A percentile compares a stretch with the other conserved stretches of the same genome.
These are phyloP conservation scores for Lyophyllum atratum DNA, from an alignment of 768 basidiomycete genomes.

Conservation along the genomic window DNA sequence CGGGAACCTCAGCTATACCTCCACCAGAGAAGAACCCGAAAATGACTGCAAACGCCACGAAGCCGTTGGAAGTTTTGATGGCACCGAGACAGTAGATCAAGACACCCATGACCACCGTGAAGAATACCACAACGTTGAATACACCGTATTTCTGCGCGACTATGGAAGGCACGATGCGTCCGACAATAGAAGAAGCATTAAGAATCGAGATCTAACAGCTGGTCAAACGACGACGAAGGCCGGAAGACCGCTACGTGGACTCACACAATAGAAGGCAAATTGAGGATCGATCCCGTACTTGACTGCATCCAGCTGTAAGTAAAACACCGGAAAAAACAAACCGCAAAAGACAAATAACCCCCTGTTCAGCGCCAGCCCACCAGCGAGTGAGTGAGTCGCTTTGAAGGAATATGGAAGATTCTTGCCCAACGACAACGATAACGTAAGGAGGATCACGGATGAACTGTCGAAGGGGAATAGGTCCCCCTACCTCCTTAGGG, in stretches of 20 bases:
- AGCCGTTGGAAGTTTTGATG: constrained; percentile 31
- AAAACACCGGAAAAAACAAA: constrained; percentile 50
- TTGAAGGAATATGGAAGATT: not conserved
- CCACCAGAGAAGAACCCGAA: constrained; percentile 52
- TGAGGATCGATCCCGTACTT: constrained; percentile 38
- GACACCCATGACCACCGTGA: constrained; percentile 32
- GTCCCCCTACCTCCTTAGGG: constrained; percentile 22
- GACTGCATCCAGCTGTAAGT: constrained; percentile 50
- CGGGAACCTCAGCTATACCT: constrained; percentile 16
- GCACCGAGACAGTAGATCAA: constrained; percentile 45
- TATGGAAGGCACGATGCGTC: constrained; percentile 48
- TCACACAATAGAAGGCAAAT: constrained; percentile 53
- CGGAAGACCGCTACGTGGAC: constrained; percentile 8
- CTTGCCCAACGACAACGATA: constrained; percentile 19
- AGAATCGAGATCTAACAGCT: constrained; percentile 47
- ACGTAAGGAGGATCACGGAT: constrained; percentile 33
- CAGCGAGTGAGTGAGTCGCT: not conserved
- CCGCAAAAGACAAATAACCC: constrained; percentile 32
- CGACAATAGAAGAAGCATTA: constrained; percentile 53
- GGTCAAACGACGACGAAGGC: not conserved
- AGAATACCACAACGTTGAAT: constrained; percentile 40
- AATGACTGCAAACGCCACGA: constrained; percentile 39
- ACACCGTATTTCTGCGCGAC: constrained; percentile 45
- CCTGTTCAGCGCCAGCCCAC: constrained; percentile 10
- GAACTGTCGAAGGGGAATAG: constrained; percentile 28